These are phyloP conservation scores for Epichloe bromicola DNA, from an alignment of 2,329 filamentous ascomycete genomes.

Conservation along the genomic window DNA sequence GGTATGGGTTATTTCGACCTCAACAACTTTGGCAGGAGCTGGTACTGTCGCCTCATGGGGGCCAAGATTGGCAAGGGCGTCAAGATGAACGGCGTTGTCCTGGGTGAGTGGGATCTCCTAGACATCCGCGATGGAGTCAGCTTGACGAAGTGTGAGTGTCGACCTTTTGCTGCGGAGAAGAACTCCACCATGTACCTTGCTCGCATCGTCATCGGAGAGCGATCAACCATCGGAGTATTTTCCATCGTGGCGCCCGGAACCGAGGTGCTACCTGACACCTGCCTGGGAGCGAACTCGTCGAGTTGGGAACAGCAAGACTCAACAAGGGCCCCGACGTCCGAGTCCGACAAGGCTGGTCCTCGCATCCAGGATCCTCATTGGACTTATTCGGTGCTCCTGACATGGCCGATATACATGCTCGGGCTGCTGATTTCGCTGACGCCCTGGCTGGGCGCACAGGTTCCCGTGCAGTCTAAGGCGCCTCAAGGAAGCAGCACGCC, in stretches of 20 bases:
- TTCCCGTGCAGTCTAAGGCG: slow-evolving; percentile 29
- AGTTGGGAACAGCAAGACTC: slow-evolving; percentile 40
- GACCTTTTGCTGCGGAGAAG: slow-evolving; percentile 39
- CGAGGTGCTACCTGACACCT: slow-evolving; percentile 31
- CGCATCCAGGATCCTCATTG: slow-evolving; percentile 30
- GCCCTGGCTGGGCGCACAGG: slow-evolving; percentile 30
- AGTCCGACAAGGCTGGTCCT: slow-evolving; percentile 29
- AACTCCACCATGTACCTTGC: slow-evolving; percentile 46
- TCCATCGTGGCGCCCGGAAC: slow-evolving; percentile 39
- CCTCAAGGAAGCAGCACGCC: slow-evolving; percentile 20
- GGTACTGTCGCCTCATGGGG: slow-evolving; percentile 39
- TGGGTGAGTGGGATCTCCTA: slow-evolving; percentile 44
- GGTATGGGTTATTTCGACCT: slow-evolving; percentile 33
- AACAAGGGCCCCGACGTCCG: slow-evolving; percentile 16
- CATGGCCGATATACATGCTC: slow-evolving; percentile 27
- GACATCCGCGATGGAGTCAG: slow-evolving; percentile 36
- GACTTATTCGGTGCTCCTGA: slow-evolving; percentile 27
- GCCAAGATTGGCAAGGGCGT: slow-evolving; percentile 39
- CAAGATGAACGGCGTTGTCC: slow-evolving; percentile 25
- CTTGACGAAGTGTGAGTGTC: slow-evolving; percentile 33
- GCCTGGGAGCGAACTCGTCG: slow-evolving; percentile 42
- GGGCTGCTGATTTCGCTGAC: slow-evolving; percentile 28
- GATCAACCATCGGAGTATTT: slow-evolving; percentile 31
- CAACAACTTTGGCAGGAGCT: slow-evolving; percentile 23
- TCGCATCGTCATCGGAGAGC: slow-evolving; percentile 33